Evolutionary conservation across 495 filamentous ascomycete genomes (phyloP).

Genomic region (Lineolata rhizophorae): DNA sequence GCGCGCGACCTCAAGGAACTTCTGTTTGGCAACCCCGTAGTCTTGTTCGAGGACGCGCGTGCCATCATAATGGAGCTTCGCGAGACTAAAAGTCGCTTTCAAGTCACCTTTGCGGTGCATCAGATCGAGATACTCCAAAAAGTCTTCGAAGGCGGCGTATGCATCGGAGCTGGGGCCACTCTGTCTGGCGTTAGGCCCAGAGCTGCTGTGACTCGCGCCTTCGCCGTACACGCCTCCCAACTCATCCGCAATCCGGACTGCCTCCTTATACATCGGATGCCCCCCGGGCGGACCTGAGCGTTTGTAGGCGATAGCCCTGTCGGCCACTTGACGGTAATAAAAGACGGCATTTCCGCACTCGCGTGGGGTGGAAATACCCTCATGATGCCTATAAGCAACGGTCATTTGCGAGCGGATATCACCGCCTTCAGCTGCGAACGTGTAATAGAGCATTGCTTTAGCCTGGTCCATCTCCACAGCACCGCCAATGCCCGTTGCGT

Average conservation of each 20-base stretch:
- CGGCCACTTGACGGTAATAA: conserved; percentile 84
- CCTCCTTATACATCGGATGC: conserved; percentile 46
- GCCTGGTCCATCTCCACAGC: conserved; percentile 77
- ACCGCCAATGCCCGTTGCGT: conserved; percentile 75
- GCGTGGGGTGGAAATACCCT: conserved; percentile 64
- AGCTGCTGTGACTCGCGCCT: conserved; percentile 76
- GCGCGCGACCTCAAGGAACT: conserved; percentile 63
- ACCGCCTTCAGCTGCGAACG: conserved; percentile 71
- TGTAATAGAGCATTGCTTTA: conserved; percentile 80
- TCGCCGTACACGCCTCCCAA: conserved; percentile 85
- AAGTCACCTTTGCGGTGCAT: conserved; percentile 87
- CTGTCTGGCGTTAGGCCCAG: conserved; percentile 63
- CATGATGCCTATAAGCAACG: conserved; percentile 65
- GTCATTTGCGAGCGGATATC: conserved; percentile 86
- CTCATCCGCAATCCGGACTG: conserved; percentile 69
- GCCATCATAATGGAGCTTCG: conserved; percentile 78
- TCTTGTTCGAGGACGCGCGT: conserved; percentile 52
- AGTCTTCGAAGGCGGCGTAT: conserved; percentile 71
- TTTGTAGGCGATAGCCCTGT: conserved; percentile 74
- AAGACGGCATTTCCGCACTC: conserved; percentile 68
- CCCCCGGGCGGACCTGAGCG: conserved; percentile 84
- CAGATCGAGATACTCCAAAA: conserved; percentile 84
- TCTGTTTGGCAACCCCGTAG: conserved; percentile 48
- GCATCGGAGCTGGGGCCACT: conserved; percentile 45
- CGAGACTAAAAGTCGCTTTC: conserved; percentile 76